These are phyloP conservation scores for Lodderomyces metapsilosis DNA, from an alignment of 1,139 yeast genomes.

Conservation along the genomic window DNA sequence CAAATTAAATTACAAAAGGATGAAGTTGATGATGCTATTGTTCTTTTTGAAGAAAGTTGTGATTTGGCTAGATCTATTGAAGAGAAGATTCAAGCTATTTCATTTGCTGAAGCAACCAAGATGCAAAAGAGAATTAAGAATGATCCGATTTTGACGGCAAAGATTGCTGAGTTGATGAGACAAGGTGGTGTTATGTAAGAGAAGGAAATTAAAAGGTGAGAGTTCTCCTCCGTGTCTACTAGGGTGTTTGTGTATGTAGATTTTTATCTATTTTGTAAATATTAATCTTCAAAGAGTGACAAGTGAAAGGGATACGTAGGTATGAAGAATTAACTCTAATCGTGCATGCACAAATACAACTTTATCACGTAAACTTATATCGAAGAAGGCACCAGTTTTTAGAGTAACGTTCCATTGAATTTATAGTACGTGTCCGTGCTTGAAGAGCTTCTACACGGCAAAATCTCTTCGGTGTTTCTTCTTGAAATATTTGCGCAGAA, in stretches of 20 bases:
- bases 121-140: slow-evolving; percentile 71
- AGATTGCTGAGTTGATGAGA: slow-evolving; percentile 46
- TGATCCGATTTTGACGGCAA: slow-evolving; percentile 57
- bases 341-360: no score
- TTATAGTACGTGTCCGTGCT: no score
- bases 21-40: slow-evolving; percentile 77
- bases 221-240: not conserved
- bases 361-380: no score
- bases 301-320: not conserved
- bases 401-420: no score
- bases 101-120: slow-evolving; percentile 89
- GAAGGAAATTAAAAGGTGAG: not conserved
- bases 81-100: slow-evolving; percentile 89
- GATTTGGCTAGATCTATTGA: slow-evolving; percentile 77
- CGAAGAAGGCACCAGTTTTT: no score
- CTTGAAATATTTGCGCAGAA: no score
- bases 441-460: no score
- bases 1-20: slow-evolving; percentile 86
- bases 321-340: not conserved
- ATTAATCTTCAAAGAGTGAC: not conserved
- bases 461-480: no score
- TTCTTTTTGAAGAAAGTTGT: slow-evolving; percentile 78
- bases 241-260: not conserved
- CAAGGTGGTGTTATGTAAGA: slow-evolving; percentile 20
- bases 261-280: not conserved